Percentiles rank a stretch among this genome's conserved stretches.
Evolutionary conservation across 2,329 filamentous ascomycete genomes (phyloP).

Genomic region (Fusarium sambucinum): DNA sequence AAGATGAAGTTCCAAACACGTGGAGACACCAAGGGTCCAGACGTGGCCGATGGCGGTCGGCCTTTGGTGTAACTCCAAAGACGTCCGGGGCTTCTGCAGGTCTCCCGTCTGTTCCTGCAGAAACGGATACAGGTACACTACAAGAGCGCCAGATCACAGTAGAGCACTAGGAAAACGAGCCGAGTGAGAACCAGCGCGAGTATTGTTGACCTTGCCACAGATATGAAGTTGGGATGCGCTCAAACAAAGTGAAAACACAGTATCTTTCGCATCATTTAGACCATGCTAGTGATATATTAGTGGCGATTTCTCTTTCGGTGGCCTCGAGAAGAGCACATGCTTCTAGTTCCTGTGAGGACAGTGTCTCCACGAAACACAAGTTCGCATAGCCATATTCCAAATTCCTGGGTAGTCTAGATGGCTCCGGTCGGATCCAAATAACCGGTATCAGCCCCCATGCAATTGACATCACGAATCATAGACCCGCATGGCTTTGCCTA

Average conservation of each 20-base stretch:
- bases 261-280: background rate
- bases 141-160: background rate
- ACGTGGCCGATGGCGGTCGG: conserved; percentile 27
- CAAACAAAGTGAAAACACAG: background rate
- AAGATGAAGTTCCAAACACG: conserved; percentile 22
- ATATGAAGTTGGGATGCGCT: background rate
- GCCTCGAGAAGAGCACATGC: conserved; percentile 12
- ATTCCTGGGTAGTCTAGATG: conserved; percentile 11
- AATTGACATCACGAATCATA: conserved; percentile 10
- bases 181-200: conserved; percentile 4
- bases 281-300: background rate
- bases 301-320: background rate
- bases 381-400: conserved; percentile 28
- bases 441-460: conserved; percentile 1
- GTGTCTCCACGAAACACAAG: conserved; percentile 23
- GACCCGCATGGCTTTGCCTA: conserved; percentile 3
- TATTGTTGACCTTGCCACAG: background rate
- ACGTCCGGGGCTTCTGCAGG: conserved; percentile 19
- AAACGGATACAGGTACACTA: conserved; percentile 23
- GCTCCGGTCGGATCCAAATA: conserved; percentile 7
- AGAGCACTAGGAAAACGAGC: background rate
- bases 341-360: conserved; percentile 6
- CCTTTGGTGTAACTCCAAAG: conserved; percentile 13
- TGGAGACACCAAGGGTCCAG: conserved; percentile 35
- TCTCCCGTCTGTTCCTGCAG: conserved; percentile 28